phyloP scores from a whole-genome alignment of 1,284 basidiomycete species.

The Marasmius tenuissimus region DNA sequence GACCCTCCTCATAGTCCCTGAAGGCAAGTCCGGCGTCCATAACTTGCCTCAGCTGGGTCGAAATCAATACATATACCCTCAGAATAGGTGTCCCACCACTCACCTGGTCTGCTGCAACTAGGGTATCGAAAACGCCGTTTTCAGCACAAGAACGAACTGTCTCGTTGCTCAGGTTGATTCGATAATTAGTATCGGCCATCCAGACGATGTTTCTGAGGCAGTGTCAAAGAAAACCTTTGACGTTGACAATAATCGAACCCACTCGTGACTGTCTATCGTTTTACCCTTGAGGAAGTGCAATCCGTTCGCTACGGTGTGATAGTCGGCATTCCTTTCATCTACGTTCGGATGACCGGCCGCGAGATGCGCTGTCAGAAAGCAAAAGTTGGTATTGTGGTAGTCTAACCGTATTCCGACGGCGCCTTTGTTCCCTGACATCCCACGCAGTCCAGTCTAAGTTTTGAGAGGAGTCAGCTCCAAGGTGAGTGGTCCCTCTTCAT shows the following conservation, averaged over 20 bases:
- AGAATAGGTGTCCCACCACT: constrained; percentile 17
- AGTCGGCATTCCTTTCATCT: constrained; percentile 92
- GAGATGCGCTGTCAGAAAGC: constrained; percentile 94
- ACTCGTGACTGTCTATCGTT: constrained; percentile 90
- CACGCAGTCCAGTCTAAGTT: constrained; percentile 85
- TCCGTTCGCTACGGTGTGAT: constrained; percentile 81
- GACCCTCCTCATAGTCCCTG: constrained; percentile 84
- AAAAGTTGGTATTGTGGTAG: constrained; percentile 88
- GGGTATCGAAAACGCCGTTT: constrained; percentile 66
- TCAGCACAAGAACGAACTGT: constrained; percentile 68
- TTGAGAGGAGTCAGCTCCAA: constrained; percentile 2
- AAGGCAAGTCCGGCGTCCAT: constrained; percentile 79
- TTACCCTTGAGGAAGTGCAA: constrained; percentile 89
- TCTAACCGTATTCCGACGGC: constrained; percentile 93
- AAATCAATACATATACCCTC: constrained; percentile 8
- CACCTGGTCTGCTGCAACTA: constrained; percentile 87
- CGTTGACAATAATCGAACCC: constrained; percentile 26
- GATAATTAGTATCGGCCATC: constrained; percentile 96
- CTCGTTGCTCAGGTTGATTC: constrained; percentile 85
- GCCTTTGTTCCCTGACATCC: constrained; percentile 97
- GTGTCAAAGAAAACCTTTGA: neutral
- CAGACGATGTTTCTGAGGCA: constrained; percentile 79
- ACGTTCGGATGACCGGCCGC: constrained; percentile 92
- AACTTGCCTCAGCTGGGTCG: constrained; percentile 60
- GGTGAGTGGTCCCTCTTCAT: no score